Percentiles rank a stretch among this genome's conserved stretches.
phyloP scores from a whole-genome alignment of 225 moss, liverwort and hornwort genomes.

The Straminergon stramineum region DNA sequence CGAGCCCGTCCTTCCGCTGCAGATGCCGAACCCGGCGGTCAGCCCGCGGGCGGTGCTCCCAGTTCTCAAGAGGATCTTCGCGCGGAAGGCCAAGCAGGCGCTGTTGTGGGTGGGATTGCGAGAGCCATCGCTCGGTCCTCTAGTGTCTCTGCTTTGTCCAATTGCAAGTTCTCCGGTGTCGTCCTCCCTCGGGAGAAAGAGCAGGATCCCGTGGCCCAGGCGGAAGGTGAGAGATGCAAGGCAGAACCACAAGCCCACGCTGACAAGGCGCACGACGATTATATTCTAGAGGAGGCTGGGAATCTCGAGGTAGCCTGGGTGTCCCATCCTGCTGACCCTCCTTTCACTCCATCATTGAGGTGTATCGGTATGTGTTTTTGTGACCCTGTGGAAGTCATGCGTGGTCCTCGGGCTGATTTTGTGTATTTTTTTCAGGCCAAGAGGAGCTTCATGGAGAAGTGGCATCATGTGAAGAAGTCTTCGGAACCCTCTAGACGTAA shows the following conservation, averaged over 20 bases:
- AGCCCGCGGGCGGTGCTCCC: constrained; percentile 33
- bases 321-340: not conserved
- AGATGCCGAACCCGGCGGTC: constrained; percentile 44
- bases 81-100: constrained; percentile 62
- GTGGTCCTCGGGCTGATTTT: not conserved
- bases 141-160: constrained; percentile 21
- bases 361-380: not conserved
- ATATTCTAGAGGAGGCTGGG: constrained; percentile 54
- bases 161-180: constrained; percentile 40
- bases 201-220: constrained; percentile 33
- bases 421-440: constrained; percentile 14
- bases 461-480: constrained; percentile 30
- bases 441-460: constrained; percentile 40
- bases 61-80: constrained; percentile 55
- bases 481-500: constrained; percentile 27
- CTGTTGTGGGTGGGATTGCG: constrained; percentile 50
- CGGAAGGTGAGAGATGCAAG: constrained; percentile 57
- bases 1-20: constrained; percentile 37
- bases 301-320: constrained; percentile 45
- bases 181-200: constrained; percentile 59
- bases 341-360: not conserved
- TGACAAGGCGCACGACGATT: constrained; percentile 58
- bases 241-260: constrained; percentile 39
- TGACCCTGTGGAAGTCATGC: not conserved
- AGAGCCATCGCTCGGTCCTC: constrained; percentile 48